These are phyloP conservation scores for Cystobasidium sp. DNA, from an alignment of 1,284 basidiomycete genomes.

Conservation along the genomic window DNA sequence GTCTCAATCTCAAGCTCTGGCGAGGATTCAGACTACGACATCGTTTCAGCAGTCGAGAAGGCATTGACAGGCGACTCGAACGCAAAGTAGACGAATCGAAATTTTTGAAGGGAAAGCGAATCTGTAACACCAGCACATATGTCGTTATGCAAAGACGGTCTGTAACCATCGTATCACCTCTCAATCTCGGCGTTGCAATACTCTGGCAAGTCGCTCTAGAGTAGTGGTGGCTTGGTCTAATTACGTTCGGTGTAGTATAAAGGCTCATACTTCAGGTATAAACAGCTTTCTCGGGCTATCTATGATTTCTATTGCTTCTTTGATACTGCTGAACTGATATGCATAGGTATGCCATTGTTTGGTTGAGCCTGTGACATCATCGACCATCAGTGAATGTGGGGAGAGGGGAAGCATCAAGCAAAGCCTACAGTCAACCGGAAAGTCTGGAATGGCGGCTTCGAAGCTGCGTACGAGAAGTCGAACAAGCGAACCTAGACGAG, in stretches of 20 bases:
- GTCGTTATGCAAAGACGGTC: neutral
- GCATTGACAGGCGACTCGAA: conserved; percentile 45
- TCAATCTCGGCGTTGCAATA: neutral
- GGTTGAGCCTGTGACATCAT: conserved; percentile 29
- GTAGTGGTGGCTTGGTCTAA: neutral
- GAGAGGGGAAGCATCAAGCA: neutral
- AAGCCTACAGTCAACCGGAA: conserved; percentile 38
- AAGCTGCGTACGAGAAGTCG: conserved; percentile 34
- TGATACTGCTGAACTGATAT: neutral
- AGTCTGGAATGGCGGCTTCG: conserved; percentile 29
- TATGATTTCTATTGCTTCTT: neutral
- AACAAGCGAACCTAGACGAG: conserved; percentile 26
- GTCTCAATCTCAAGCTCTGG: neutral
- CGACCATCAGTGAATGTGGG: neutral
- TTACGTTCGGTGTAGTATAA: neutral
- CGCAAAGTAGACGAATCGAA: conserved; percentile 16
- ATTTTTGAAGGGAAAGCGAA: neutral
- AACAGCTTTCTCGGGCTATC: neutral
- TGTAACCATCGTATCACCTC: neutral
- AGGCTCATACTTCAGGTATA: neutral
- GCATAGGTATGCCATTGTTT: conserved; percentile 41
- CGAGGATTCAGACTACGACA: conserved; percentile 47
- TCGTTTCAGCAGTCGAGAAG: conserved; percentile 48
- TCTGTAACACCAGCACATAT: neutral
- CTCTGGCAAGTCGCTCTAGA: neutral